Evolutionary conservation across 73 alveolate species (phyloP).

Genomic region (Paramecium caudatum): DNA sequence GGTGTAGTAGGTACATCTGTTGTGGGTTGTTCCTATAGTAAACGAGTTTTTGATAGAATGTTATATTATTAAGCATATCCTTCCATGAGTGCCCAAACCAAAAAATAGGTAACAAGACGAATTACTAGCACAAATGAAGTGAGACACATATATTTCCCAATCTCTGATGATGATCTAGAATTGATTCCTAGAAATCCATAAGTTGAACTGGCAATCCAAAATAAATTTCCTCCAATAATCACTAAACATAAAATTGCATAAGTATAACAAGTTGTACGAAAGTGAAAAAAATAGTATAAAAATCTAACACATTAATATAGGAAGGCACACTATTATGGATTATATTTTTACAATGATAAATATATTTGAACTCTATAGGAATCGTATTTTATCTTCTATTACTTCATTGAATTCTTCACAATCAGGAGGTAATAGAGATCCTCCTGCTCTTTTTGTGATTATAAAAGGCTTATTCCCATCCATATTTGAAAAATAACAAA

Average conservation of each 20-base stretch:
- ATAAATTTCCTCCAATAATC: constrained; percentile 34
- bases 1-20: background rate
- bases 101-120: constrained; percentile 34
- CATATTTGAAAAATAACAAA: constrained; percentile 3
- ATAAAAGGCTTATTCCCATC: constrained; percentile 24
- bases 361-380: constrained; percentile 59
- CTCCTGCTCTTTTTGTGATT: constrained; percentile 3
- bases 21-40: background rate
- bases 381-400: constrained; percentile 41
- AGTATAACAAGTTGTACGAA: constrained; percentile 18
- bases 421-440: constrained; percentile 49
- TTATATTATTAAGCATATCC: constrained; percentile 63
- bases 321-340: constrained; percentile 43
- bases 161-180: background rate
- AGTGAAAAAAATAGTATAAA: constrained; percentile 33
- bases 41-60: background rate
- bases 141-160: constrained; percentile 22
- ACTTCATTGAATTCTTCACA: constrained; percentile 57
- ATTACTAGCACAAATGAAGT: background rate
- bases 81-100: constrained; percentile 60
- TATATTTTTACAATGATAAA: constrained; percentile 17
- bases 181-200: constrained; percentile 56
- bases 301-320: constrained; percentile 43
- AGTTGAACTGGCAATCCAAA: constrained; percentile 56
- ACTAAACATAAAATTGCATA: constrained; percentile 63